These are phyloP conservation scores for Ophiorrhiza pumila DNA, from an alignment of 257 asterid genomes.

Conservation along the genomic window DNA sequence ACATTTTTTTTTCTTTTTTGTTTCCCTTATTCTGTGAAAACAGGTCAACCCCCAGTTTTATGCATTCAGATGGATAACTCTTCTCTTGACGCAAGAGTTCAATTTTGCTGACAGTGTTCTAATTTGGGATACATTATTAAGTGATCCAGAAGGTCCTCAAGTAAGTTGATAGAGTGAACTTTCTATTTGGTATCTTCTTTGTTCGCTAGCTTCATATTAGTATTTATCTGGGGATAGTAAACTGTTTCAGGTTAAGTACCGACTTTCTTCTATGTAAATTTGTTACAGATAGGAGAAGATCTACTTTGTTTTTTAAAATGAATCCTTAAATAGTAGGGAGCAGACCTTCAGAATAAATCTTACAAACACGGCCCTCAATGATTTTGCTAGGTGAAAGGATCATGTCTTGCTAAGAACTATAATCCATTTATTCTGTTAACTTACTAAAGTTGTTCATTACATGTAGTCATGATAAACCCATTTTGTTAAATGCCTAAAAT, in stretches of 20 bases:
- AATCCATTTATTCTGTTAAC: not conserved
- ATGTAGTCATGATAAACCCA: not conserved
- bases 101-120: conserved; percentile 69
- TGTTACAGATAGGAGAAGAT: not conserved
- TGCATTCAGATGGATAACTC: conserved; percentile 99
- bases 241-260: not conserved
- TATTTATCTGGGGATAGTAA: not conserved
- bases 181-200: conserved; percentile 8
- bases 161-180: conserved; percentile 37
- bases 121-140: conserved; percentile 91
- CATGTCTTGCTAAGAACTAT: no score
- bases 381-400: no score
- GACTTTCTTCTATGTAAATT: not conserved
- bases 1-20: not conserved
- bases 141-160: conserved; percentile 98
- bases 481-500: not conserved
- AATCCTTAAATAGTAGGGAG: not conserved
- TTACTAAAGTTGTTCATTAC: not conserved
- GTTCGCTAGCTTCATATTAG: not conserved
- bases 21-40: conserved; percentile 25
- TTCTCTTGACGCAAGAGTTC: conserved; percentile 93
- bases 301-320: not conserved
- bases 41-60: conserved; percentile 99
- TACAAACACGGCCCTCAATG: not conserved
- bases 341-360: not conserved